These are phyloP conservation scores for Hanseniaspora guilliermondii DNA, from an alignment of 805 yeast genomes.

Conservation along the genomic window DNA sequence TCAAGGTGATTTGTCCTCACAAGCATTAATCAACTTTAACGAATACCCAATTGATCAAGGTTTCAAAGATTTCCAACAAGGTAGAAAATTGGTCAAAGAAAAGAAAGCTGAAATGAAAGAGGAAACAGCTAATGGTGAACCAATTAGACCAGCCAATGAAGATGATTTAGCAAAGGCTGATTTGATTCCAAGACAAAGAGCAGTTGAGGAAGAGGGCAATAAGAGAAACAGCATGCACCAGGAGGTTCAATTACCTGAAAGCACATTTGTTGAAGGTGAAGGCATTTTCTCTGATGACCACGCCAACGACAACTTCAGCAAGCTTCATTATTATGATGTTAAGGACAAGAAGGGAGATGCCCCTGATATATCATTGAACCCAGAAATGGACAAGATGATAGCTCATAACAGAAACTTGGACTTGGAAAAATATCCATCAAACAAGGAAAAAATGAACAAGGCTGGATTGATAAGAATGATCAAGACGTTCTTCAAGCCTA, in stretches of 20 bases:
- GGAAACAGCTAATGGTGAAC: conserved; percentile 17
- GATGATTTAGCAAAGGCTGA: conserved; percentile 24
- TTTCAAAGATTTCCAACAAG: conserved; percentile 38
- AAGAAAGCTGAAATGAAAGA: conserved; percentile 17
- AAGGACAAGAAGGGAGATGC: neutral
- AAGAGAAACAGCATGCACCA: neutral
- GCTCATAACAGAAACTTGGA: conserved; percentile 3
- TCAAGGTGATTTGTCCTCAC: conserved; percentile 18
- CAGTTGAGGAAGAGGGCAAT: neutral
- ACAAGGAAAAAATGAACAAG: neutral
- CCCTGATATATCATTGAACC: conserved; percentile 10
- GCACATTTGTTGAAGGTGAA: conserved; percentile 11
- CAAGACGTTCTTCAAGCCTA: conserved; percentile 37
- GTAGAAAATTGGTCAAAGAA: conserved; percentile 32
- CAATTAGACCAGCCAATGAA: conserved; percentile 24
- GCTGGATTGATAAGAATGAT: conserved; percentile 17
- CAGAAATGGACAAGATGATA: conserved; percentile 1
- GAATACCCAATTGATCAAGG: conserved; percentile 64
- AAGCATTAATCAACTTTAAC: conserved; percentile 26
- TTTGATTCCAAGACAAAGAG: conserved; percentile 19
- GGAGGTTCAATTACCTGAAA: neutral
- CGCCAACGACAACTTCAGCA: neutral
- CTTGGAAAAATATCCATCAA: conserved; percentile 5
- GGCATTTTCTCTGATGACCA: neutral
- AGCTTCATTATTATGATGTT: conserved; percentile 10